Conservation (phyloP, 2,329 filamentous ascomycete species). For the Calonectria pseudoturangicola region DNA sequence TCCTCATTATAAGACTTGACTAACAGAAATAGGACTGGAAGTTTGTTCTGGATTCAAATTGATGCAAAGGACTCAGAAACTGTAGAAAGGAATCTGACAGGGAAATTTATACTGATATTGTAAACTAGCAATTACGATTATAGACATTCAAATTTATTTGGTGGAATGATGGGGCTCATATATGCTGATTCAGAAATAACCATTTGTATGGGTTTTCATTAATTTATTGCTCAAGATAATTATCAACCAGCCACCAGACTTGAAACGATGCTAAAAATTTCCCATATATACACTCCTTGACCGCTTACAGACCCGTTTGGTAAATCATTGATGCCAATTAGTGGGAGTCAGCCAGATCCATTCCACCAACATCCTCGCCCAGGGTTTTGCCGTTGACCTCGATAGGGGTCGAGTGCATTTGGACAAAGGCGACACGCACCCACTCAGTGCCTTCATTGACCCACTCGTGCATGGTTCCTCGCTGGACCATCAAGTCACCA, state of each 20-base stretch:
- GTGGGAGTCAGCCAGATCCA: constrained; percentile 23
- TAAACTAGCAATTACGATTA: background rate
- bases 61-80: background rate
- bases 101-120: background rate
- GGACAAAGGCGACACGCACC: constrained; percentile 29
- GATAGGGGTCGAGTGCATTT: constrained; percentile 25
- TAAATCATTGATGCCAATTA: background rate
- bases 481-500: constrained; percentile 33
- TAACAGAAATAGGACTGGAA: constrained; percentile 10
- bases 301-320: background rate
- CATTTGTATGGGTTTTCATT: too few species aligned
- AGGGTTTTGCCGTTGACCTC: constrained; percentile 13
- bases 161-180: too few species aligned
- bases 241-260: background rate
- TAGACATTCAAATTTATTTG: too few species aligned
- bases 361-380: constrained; percentile 22
- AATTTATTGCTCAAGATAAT: too few species aligned
- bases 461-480: constrained; percentile 41
- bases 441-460: constrained; percentile 23
- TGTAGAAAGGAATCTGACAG: background rate
- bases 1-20: too few species aligned
- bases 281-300: background rate
- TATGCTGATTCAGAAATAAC: too few species aligned
- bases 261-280: background rate
- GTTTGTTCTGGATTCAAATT: constrained; percentile 6